Evolutionary conservation across 768 basidiomycete genomes (phyloP), one percentile per base, ranked within the genome.

Genomic region (Ramaria sp.): DNA sequence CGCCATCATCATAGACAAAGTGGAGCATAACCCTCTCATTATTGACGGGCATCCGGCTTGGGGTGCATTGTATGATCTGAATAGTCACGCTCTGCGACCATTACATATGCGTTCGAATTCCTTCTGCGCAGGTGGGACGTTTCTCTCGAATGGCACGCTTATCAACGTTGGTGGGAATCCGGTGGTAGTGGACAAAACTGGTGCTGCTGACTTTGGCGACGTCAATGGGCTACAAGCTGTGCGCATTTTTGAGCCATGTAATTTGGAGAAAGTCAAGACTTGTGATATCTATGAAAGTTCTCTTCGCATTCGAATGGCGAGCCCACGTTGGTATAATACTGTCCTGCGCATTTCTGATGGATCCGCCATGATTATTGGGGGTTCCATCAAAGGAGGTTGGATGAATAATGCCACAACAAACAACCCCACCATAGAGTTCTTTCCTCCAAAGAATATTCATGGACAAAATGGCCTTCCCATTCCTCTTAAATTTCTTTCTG

Each of bases 161-260:
- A 69, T 90, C 64, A 87, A 79, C 60, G 84, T 88, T 12, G 88
- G 88, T 52, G 88, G 88, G 2, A 89, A 91, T 63, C 84, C 86
- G 16, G 83, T 88, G 32, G 80, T 86, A 20, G 77, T 76, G 47
- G 71, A 70, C 52, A 71, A 73, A 25, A 87, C 86, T 3, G 72
- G 78, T 54, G 66, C 87, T 43, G 78, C 81, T 10, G 84, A 88
- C 62, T 87, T 90, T 64, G 85, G 85, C 27, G 85, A 89, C 58
- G 63, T 78, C 10, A 73, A 88, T 62, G 88, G 88, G 9, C 67
- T 85, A 39, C 87, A 88, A 64, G 78, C 81, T 5, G 68, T 91
- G 49, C 83, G 88, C 4, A 68, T 88, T 13, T 79, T 91, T 53
- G 70, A 79, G 47, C 85, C 86, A 10, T 88, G 85, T 60, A 66